Evolutionary conservation across 805 yeast species (phyloP), one percentile per base, ranked within the genome.

Genomic region (Metschnikowia borealis): DNA sequence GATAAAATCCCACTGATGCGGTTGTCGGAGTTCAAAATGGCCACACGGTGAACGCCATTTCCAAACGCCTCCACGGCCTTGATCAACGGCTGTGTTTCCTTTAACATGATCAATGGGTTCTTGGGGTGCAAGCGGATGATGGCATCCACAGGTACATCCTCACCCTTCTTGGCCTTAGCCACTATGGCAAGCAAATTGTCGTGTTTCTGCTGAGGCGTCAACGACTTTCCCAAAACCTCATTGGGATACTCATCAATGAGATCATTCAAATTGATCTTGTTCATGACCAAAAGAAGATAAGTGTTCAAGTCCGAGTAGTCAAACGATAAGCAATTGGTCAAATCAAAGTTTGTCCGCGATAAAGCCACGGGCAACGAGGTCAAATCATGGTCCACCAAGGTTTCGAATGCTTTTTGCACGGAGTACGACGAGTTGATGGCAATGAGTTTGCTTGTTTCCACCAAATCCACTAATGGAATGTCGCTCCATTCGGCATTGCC

Each of bases 41-140:
- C 96, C 18, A 92, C 82, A 63, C 99, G 78, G 70, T 94, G 99
- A 3, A 91, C 96, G 18, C 99, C 99, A 37, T 87, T 81, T n/a
- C 97, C 98, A 54, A 92, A 74, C 11, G 87, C 83, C 66, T 89
- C 95, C 59, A 88, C 87, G 2, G 89, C 97, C 5, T 81, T 78
- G 38, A 84, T 76, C 47, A 92, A 71, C 18, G 83, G 80, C 49
- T 85, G 90, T 20, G 69, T 57, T 59, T 88, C 90, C 40, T 82
- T 79, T 51, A 94, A 73, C 62, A 88, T 87, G 54, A 87, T 78
- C 62, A 91, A 89, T 2, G 96, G 96, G 62, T 89, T 92, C 64
- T 91, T 91, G 32, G 89, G 90, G 20, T 92, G 85, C 54, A 94
- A 71, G 59, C 83, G 84, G 45, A 90, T 84, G 34, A 91, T 95